Evolutionary conservation across 225 moss, liverwort and hornwort genomes (phyloP).

Genomic region (Physcomitrellopsis africana): DNA sequence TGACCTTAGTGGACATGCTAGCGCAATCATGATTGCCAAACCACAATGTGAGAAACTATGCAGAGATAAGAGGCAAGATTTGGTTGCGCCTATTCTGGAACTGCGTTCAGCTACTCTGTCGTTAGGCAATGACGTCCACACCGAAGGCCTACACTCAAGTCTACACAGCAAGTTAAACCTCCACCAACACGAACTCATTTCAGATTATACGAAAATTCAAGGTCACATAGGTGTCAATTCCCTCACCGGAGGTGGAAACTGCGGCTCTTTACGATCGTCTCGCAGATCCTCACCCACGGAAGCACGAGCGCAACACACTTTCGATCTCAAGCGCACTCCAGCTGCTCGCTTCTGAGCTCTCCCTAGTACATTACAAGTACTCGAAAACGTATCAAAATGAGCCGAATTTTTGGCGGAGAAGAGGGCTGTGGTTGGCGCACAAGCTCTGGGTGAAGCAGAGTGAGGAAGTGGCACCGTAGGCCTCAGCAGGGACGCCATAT

Average conservation of each 20-base stretch:
- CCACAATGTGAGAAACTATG: not conserved
- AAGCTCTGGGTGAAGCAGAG: not conserved
- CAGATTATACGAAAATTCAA: not conserved
- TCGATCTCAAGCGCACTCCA: conserved; percentile 6
- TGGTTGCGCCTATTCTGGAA: no score
- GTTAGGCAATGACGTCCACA: not conserved
- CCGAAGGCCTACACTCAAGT: not conserved
- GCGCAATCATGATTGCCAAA: not conserved
- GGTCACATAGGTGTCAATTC: not conserved
- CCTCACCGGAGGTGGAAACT: conserved; percentile 40
- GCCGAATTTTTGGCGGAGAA: not conserved
- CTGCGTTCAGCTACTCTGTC: not conserved
- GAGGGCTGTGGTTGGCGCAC: not conserved
- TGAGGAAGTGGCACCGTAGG: not conserved
- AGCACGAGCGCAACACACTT: conserved; percentile 33
- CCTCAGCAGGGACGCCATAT: not conserved
- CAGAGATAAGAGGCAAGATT: not conserved
- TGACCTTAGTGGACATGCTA: no score
- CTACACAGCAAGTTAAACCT: not conserved
- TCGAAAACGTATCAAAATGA: not conserved
- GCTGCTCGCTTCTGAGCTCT: not conserved
- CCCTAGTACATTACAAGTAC: not conserved
- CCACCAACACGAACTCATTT: not conserved
- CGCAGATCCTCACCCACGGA: conserved; percentile 31
- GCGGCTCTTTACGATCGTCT: conserved; percentile 7